Evolutionary conservation across 306 rosid species (phyloP), one percentile per base, ranked within the genome.

Genomic region (Styphnolobium japonicum): DNA sequence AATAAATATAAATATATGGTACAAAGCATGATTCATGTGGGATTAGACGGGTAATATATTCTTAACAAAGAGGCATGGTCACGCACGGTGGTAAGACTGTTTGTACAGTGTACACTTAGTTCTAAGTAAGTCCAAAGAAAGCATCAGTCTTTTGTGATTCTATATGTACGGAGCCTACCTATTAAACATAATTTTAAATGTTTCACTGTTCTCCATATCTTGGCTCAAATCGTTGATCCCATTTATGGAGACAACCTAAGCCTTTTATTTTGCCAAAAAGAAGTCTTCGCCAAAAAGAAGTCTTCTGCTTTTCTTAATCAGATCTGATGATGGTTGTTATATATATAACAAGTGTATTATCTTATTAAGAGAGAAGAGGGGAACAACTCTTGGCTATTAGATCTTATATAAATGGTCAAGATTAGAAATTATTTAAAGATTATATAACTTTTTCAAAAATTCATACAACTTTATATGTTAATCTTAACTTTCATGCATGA

Each of bases 161-260:
- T 45, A n/a, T 81, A 8, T 40, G 93, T 89, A 89, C 93, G 93
- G 90, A 65, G 19, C 77, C 55, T 52, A 51, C 37, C 46, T 65
- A 76, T 67, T 72, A n/a, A 73, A 55, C 76, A 71, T 15, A 61
- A 64, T 72, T 49, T 73, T 53, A 55, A 64, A 78, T 78, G 80
- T 71, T 67, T 68, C 77, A 52, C 42, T 81, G 43, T 56, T 74
- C 63, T 81, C 68, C 31, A 43, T 34, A 14, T 56, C 33, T 43
- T 10, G 49, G 65, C 10, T 68, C 73, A 39, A 67, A 75, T 48
- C 3, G 53, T 37, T 75, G 67, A 69, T 60, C 77, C 71, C 58
- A 67, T 57, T 58, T 36, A 45, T 22, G 80, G 76, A 64, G 80
- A 71, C 80, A 81, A 25, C 15, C 71, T 36, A 4, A 65, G 29